A percentile compares a stretch with the other conserved stretches of the same genome.
phyloP scores from a whole-genome alignment of 116 monocot species.

The Cymodocea nodosa region DNA sequence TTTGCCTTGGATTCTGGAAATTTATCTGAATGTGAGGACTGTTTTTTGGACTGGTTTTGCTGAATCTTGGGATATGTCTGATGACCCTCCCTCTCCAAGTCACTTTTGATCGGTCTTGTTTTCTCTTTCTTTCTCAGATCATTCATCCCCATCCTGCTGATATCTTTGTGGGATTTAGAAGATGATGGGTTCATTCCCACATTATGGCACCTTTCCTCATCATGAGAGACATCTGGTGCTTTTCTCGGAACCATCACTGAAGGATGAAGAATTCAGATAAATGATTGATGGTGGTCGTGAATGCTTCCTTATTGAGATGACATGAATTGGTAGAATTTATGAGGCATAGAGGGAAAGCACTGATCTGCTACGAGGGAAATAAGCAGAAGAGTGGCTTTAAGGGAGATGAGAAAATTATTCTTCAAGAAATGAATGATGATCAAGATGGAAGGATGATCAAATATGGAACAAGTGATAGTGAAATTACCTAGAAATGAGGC shows the following conservation, averaged over 20 bases:
- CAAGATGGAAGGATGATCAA: neutral
- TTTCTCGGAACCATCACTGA: neutral
- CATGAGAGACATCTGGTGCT: neutral
- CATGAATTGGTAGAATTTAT: neutral
- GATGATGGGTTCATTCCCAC: neutral
- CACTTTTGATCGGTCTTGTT: neutral
- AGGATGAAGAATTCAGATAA: neutral
- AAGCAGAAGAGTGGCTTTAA: neutral
- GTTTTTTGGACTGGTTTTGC: neutral
- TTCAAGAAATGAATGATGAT: neutral
- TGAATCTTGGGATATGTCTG: neutral
- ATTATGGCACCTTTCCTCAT: neutral
- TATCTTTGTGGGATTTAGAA: neutral
- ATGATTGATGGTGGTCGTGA: neutral
- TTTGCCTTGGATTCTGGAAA: neutral
- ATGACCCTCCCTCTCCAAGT: neutral
- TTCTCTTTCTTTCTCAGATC: constrained; percentile 7
- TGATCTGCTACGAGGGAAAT: neutral
- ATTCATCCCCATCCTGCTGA: neutral
- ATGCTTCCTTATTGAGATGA: neutral
- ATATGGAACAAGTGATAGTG: neutral
- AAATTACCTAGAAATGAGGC: neutral
- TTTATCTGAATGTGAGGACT: neutral
- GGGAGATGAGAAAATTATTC: neutral
- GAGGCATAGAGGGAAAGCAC: too few species aligned